Evolutionary conservation across 1,139 yeast species (phyloP).

Genomic region (Kluyveromyces sp.): DNA sequence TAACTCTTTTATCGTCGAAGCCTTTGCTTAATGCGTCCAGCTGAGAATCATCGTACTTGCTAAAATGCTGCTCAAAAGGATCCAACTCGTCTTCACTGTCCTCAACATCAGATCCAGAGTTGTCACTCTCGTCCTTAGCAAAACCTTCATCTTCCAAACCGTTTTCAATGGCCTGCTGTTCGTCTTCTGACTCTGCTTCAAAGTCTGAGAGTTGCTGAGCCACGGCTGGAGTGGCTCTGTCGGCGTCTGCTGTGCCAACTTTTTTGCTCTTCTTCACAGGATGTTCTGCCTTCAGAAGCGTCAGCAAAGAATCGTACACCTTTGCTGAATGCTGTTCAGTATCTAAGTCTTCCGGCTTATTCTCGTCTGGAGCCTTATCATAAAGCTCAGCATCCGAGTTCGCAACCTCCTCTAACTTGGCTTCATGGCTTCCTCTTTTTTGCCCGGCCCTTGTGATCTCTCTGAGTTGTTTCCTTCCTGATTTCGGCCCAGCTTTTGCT

Average conservation of each 20-base stretch:
- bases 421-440: conserved; percentile 7
- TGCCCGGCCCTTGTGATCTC: conserved; percentile 45
- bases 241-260: conserved; percentile 22
- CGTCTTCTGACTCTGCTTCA: conserved; percentile 34
- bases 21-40: conserved; percentile 33
- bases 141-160: conserved; percentile 35
- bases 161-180: conserved; percentile 34
- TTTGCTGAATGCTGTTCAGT: conserved; percentile 32
- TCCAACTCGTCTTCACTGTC: conserved; percentile 39
- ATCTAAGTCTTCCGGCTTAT: conserved; percentile 12
- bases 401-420: conserved; percentile 7
- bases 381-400: not conserved
- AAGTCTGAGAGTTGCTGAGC: conserved; percentile 25
- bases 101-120: conserved; percentile 29
- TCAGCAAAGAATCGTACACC: conserved; percentile 72
- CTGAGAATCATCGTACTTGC: conserved; percentile 41
- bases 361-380: conserved; percentile 9
- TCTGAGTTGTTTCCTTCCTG: conserved; percentile 56
- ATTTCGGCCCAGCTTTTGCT: conserved; percentile 27
- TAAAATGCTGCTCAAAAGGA: conserved; percentile 75
- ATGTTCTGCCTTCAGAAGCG: conserved; percentile 55
- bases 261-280: conserved; percentile 25
- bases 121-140: conserved; percentile 30
- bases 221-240: too few relatives aligned
- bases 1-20: conserved; percentile 17